Evolutionary conservation across 495 filamentous ascomycete genomes (phyloP).

Genomic region (Penicillium fimorum): DNA sequence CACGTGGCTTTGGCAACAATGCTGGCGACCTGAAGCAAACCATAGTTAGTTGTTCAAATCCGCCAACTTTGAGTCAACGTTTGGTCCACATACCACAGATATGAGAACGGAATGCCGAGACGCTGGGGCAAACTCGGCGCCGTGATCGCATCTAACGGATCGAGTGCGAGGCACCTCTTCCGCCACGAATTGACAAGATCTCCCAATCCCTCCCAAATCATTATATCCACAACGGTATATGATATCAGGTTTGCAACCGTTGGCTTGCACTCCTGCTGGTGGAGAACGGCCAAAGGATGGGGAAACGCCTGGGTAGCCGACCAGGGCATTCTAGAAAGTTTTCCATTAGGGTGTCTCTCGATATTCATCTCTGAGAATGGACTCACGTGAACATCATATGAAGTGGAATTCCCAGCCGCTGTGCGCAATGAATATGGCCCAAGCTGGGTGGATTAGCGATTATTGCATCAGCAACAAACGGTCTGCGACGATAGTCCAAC

Average conservation of each 20-base stretch:
- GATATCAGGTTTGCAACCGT: constrained; percentile 69
- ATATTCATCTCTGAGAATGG: neutral
- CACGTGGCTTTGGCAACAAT: constrained; percentile 73
- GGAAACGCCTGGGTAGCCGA: constrained; percentile 53
- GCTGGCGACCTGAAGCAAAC: constrained; percentile 58
- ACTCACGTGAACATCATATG: constrained; percentile 81
- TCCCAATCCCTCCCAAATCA: constrained; percentile 80
- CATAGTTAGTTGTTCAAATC: neutral
- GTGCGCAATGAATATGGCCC: constrained; percentile 78
- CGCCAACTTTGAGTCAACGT: too few species aligned
- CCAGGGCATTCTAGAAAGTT: constrained; percentile 56
- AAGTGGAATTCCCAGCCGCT: constrained; percentile 73
- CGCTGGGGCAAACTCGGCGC: constrained; percentile 64
- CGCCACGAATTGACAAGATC: constrained; percentile 75
- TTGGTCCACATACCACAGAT: constrained; percentile 57
- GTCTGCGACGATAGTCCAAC: constrained; percentile 42
- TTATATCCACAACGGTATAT: constrained; percentile 75
- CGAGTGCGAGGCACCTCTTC: constrained; percentile 61
- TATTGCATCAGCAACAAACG: constrained; percentile 79
- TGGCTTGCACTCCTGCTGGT: constrained; percentile 50
- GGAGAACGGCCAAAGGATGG: constrained; percentile 57
- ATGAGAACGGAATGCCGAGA: constrained; percentile 72
- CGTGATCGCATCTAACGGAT: constrained; percentile 63
- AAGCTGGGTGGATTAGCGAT: constrained; percentile 85
- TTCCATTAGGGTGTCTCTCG: neutral